Base-by-base conservation (phyloP, 306 rosid species). In the Geum urbanum region DNA sequence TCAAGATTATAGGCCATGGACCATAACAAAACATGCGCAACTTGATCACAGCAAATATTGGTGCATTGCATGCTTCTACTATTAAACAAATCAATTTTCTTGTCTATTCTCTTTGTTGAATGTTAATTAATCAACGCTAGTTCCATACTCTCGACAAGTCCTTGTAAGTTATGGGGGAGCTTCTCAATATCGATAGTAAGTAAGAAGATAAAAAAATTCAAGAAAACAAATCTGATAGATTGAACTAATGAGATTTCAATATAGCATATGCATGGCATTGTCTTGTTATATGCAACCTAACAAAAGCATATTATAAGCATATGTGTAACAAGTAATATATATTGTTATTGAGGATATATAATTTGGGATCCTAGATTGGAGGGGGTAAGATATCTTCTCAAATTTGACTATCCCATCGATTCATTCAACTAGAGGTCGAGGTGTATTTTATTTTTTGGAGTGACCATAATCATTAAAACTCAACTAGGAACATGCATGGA, bases 241-340 rank as follows among this genome's bases (percentile, higher is more conserved):
- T 70, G 65, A 71, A 66, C 57, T 27, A 80, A 66, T 60, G 27
- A 78, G 63, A 67, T 67, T 70, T 67, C 46, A 52, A 40, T 18
- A 74, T 47, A 69, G 84, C 87, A 83, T 79, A 80, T 83, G 87
- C 87, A 63, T 73, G 70, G 63, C 84, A 83, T 71, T 83, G 67
- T 83, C 84, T 79, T 68, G 84, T 76, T 74, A 58, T 70, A 49
- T 76, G 77, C 73, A 76, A 61, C 35, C 5, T 50, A 71, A 35
- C 9, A n/a, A 11, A 55, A 46, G 4, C 43, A 54, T 75, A 75
- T 22, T 20, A 47, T 22, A 55, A 72, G 11, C 47, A 41, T 45
- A 24, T 55, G 37, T 49, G 13, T 20, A 70, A 46, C n/a, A 41
- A 2, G 15, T 35, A 68, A 15, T 50, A 12, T 53, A 15, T 50